Evolutionary conservation across 441 rosid species (phyloP).

Genomic region (Capsella rubella): DNA sequence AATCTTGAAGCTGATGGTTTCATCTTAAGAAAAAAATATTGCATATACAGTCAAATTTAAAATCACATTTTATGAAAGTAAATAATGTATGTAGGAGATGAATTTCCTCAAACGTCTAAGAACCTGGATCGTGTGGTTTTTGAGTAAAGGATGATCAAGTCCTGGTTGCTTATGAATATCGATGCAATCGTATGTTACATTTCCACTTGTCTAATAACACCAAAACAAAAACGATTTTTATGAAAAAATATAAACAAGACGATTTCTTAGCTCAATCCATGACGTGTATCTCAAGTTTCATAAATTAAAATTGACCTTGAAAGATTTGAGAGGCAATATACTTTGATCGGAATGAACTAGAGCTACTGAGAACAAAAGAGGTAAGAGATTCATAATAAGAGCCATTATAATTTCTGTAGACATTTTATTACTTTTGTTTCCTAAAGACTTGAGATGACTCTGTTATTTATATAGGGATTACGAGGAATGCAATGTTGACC

Average conservation of each 20-base stretch:
- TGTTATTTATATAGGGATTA: background rate
- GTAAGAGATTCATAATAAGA: background rate
- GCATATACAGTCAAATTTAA: background rate
- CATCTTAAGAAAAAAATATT: background rate
- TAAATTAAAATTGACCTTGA: background rate
- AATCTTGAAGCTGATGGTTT: background rate
- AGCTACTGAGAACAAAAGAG: background rate
- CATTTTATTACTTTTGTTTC: background rate
- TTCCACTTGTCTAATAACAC: background rate
- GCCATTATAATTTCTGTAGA: background rate
- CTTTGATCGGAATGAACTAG: background rate
- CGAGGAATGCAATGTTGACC: background rate
- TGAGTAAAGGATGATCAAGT: slow-evolving; percentile 20
- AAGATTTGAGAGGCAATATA: background rate
- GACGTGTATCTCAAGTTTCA: background rate
- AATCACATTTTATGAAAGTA: background rate
- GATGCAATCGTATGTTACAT: slow-evolving; percentile 13
- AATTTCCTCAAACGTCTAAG: background rate
- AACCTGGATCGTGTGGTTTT: slow-evolving; percentile 14
- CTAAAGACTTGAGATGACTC: background rate
- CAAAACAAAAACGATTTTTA: background rate
- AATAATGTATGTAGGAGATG: background rate
- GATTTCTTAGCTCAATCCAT: no score
- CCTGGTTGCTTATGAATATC: slow-evolving; percentile 25
- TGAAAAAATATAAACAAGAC: background rate